Base-by-base conservation (phyloP, 257 asterid species). In the Nemophila menziesii region DNA sequence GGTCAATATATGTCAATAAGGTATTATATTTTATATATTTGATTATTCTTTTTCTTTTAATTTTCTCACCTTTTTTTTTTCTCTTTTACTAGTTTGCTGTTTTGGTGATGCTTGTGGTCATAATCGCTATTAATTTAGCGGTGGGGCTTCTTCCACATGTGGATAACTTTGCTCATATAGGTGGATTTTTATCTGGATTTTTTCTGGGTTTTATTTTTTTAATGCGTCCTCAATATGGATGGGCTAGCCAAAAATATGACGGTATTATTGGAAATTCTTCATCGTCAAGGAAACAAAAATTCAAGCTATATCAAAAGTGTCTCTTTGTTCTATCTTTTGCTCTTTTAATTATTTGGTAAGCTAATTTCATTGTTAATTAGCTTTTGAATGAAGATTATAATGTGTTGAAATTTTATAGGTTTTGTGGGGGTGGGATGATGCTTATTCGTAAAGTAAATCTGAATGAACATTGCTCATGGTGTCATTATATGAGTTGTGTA, bases 1-100 rank as follows among this genome's bases (percentile, higher is more conserved):
- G 95, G 97, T 62, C 86, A 21, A 87, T 83, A 51, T 87, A 87
- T 14, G 76, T 76, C 24, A 83, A 83, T 66, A 87, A 87, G 93
- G 95, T 87, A 71, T 26, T 10, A n/a, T n/a, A n/a, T n/a, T n/a
- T n/a, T n/a, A n/a, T n/a, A n/a, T n/a, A n/a, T n/a, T n/a, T n/a
- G n/a, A n/a, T n/a, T n/a, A n/a, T n/a, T n/a, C n/a, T n/a, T n/a
- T n/a, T 15, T 9, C 23, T 23, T 42, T 16, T 18, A 5, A 22
- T 19, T 13, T 22, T 14, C 34, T 33, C n/a, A 3, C 26, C 20
- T 36, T 16, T 5, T 15, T 4, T 36, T 10, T 17, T 3, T 40
- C 9, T 23, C 5, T 33, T 4, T 16, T 14, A 12, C 11, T 33
- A 45, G 43, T 44, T 36, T 16, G 12, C 14, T 13, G 46, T 38